Evolutionary conservation across 2,329 filamentous ascomycete genomes (phyloP).

Genomic region (Hymenoscyphus fructigenus): DNA sequence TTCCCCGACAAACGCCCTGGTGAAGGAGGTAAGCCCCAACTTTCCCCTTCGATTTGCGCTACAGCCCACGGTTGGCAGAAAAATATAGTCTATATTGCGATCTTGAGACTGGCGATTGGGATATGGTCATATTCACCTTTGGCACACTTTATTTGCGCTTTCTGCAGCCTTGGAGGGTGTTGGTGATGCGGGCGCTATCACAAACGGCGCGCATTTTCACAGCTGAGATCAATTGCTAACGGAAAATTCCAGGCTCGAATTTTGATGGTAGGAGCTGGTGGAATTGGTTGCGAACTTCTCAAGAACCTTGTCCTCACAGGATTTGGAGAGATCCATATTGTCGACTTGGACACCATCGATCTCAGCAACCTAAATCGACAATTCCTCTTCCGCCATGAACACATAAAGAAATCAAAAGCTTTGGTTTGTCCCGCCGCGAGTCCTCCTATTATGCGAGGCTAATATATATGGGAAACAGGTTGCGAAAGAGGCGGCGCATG

Average conservation of each 20-base stretch:
- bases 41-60: slow-evolving; percentile 7
- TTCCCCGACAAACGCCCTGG: slow-evolving; percentile 57
- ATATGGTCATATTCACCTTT: not conserved
- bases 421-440: slow-evolving; percentile 57
- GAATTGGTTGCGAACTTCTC: slow-evolving; percentile 94
- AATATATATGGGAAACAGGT: slow-evolving; percentile 53
- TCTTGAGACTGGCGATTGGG: not conserved
- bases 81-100: not conserved
- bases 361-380: slow-evolving; percentile 96
- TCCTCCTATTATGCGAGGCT: not conserved
- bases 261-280: slow-evolving; percentile 92
- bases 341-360: slow-evolving; percentile 98
- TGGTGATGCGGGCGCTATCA: not conserved
- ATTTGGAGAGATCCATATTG: slow-evolving; percentile 89
- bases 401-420: slow-evolving; percentile 97
- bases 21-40: slow-evolving; percentile 62
- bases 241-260: slow-evolving; percentile 66
- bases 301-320: slow-evolving; percentile 93
- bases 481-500: slow-evolving; percentile 85
- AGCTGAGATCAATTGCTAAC: slow-evolving; percentile 37
- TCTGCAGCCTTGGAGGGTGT: not conserved
- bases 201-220: not conserved
- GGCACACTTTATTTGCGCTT: not conserved
- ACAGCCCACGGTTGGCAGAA: not conserved
- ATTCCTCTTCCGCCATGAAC: slow-evolving; percentile 93